These are phyloP conservation scores for Dictyostelium capitatum DNA, from an alignment of 78 protist genomes.

Conservation along the genomic window DNA sequence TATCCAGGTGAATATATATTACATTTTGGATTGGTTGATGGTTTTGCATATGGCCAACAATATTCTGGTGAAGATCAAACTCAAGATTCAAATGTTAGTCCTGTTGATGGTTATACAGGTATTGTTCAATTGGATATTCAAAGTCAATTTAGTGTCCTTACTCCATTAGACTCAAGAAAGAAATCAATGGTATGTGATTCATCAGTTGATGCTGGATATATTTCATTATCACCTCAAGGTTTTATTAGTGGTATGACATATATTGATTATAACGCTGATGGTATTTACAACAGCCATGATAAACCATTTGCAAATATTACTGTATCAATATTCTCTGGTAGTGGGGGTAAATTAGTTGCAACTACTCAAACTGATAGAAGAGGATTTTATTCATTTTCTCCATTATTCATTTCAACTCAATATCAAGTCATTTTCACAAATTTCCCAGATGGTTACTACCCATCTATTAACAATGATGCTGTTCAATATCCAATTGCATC, in stretches of 20 bases:
- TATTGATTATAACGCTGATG: slow-evolving; percentile 38
- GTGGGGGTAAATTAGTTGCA: background rate
- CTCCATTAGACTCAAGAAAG: background rate
- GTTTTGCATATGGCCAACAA: background rate
- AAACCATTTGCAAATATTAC: slow-evolving; percentile 4
- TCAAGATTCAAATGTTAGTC: slow-evolving; percentile 26
- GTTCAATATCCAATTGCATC: slow-evolving; percentile 39
- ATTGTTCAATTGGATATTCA: background rate
- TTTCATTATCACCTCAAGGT: slow-evolving; percentile 17
- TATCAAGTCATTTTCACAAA: slow-evolving; percentile 37
- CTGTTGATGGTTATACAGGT: background rate
- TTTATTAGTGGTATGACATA: slow-evolving; percentile 42
- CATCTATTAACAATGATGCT: background rate
- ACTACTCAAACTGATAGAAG: background rate
- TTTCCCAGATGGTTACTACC: background rate
- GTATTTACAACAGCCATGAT: background rate
- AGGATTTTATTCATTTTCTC: slow-evolving; percentile 19
- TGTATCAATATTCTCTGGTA: slow-evolving; percentile 9
- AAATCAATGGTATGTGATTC: background rate
- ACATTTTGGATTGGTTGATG: background rate
- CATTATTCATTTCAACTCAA: background rate
- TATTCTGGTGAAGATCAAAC: background rate
- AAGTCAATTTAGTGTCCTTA: background rate
- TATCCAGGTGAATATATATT: slow-evolving; percentile 38
- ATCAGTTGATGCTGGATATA: slow-evolving; percentile 49